phyloP scores from a whole-genome alignment of 108 stramenopile genomes.

The Fragilaria crotonensis region DNA sequence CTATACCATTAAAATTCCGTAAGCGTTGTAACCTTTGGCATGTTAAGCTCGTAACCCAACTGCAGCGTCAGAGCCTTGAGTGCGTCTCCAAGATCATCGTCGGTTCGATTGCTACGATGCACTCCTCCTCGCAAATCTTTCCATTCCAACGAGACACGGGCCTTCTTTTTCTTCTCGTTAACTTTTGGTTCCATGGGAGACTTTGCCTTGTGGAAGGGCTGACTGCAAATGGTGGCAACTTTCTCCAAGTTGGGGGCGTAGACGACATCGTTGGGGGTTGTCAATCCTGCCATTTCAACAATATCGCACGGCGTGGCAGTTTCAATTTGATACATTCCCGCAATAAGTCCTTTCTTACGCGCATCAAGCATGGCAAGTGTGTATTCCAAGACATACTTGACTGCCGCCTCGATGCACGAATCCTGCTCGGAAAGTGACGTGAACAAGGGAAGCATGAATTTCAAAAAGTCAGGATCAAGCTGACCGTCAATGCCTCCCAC shows the following conservation, averaged over 20 bases:
- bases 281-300: constrained; percentile 42
- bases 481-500: constrained; percentile 27
- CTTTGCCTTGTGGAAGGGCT: constrained; percentile 4
- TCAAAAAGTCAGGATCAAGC: constrained; percentile 22
- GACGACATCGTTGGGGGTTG: constrained; percentile 14
- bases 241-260: constrained; percentile 33
- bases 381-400: constrained; percentile 29
- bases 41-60: too few relatives aligned
- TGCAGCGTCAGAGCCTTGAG: background rate
- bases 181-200: constrained; percentile 9
- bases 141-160: constrained; percentile 26
- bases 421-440: constrained; percentile 18
- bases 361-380: constrained; percentile 26
- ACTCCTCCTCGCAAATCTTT: constrained; percentile 41
- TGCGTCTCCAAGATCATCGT: constrained; percentile 9
- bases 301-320: constrained; percentile 33
- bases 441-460: constrained; percentile 28
- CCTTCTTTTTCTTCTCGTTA: constrained; percentile 17
- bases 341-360: constrained; percentile 21
- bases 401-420: constrained; percentile 42
- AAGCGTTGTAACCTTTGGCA: too few relatives aligned
- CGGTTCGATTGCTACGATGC: constrained; percentile 30
- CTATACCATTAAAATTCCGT: too few relatives aligned
- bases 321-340: constrained; percentile 30
- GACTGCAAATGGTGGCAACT: constrained; percentile 15